Evolutionary conservation across 1,139 yeast genomes (phyloP).

Genomic region (Suhomyces ambrosiae): DNA sequence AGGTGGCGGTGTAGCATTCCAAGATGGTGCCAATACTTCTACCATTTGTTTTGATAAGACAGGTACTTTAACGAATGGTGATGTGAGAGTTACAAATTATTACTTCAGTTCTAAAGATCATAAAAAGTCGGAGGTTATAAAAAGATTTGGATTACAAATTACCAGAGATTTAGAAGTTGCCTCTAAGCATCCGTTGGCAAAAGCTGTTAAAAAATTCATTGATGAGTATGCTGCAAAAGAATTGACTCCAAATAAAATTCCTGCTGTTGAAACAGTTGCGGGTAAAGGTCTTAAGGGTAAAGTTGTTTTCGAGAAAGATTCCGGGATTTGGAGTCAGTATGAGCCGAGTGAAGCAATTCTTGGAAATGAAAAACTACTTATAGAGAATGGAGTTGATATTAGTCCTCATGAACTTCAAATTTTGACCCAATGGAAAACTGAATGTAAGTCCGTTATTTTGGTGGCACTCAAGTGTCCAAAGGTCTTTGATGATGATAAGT

Average conservation of each 20-base stretch:
- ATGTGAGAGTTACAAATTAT: slow-evolving; percentile 57
- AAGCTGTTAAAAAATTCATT: slow-evolving; percentile 52
- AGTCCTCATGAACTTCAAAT: slow-evolving; percentile 25
- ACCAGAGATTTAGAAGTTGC: slow-evolving; percentile 62
- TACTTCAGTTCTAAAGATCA: slow-evolving; percentile 21
- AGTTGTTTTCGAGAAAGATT: slow-evolving; percentile 26
- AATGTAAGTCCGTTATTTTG: slow-evolving; percentile 64
- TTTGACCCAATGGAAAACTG: slow-evolving; percentile 57
- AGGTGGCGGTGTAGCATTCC: slow-evolving; percentile 84
- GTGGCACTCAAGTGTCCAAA: slow-evolving; percentile 45
- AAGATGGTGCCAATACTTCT: slow-evolving; percentile 66
- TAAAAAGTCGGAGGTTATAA: slow-evolving; percentile 21
- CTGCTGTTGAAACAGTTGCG: slow-evolving; percentile 52
- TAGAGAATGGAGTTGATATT: slow-evolving; percentile 42
- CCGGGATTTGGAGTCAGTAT: slow-evolving; percentile 31
- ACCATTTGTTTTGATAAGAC: slow-evolving; percentile 79
- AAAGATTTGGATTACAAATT: slow-evolving; percentile 43
- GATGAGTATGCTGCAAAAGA: slow-evolving; percentile 23
- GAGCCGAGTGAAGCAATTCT: slow-evolving; percentile 48
- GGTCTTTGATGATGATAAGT: slow-evolving; percentile 30
- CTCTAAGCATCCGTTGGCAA: slow-evolving; percentile 73
- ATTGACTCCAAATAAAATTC: slow-evolving; percentile 43
- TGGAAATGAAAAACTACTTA: slow-evolving; percentile 64
- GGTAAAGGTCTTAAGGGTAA: slow-evolving; percentile 62
- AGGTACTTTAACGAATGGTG: slow-evolving; percentile 74